A percentile compares a stretch with the other conserved stretches of the same genome.
These are phyloP conservation scores for Mikania micrantha DNA, from an alignment of 129 eudicot genomes.

Conservation along the genomic window DNA sequence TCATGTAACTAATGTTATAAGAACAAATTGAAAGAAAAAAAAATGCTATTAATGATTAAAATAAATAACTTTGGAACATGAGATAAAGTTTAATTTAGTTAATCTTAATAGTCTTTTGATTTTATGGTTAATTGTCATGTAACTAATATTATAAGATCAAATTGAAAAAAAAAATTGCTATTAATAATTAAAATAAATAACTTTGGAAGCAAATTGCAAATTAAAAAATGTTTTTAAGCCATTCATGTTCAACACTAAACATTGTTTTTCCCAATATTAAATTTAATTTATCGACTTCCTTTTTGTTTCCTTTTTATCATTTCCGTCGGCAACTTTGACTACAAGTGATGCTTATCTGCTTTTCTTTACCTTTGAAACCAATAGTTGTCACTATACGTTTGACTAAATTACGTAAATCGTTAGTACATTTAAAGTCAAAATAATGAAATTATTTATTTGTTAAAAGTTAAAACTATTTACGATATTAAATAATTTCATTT, in stretches of 20 bases:
- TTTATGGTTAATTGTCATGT: neutral
- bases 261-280: slow-evolving; percentile 19
- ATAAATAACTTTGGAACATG: neutral
- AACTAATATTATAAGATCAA: neutral
- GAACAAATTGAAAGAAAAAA: neutral
- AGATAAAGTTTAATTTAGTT: neutral
- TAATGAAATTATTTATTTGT: neutral
- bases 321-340: slow-evolving; percentile 12
- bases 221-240: neutral
- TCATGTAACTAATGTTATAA: neutral
- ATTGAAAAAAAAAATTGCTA: neutral
- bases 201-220: slow-evolving; percentile 11
- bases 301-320: slow-evolving; percentile 1
- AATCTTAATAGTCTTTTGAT: neutral
- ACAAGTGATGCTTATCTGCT: slow-evolving; percentile 12
- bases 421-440: neutral
- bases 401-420: neutral
- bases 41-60: neutral
- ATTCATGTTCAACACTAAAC: slow-evolving; percentile 7
- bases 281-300: slow-evolving; percentile 20
- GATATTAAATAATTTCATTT: no score
- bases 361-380: neutral
- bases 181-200: neutral
- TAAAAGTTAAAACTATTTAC: no score
- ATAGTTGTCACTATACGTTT: neutral